Evolutionary conservation across 306 rosid genomes (phyloP), one percentile per base, ranked within the genome.

Genomic region (Cotoneaster glaucophyllus): DNA sequence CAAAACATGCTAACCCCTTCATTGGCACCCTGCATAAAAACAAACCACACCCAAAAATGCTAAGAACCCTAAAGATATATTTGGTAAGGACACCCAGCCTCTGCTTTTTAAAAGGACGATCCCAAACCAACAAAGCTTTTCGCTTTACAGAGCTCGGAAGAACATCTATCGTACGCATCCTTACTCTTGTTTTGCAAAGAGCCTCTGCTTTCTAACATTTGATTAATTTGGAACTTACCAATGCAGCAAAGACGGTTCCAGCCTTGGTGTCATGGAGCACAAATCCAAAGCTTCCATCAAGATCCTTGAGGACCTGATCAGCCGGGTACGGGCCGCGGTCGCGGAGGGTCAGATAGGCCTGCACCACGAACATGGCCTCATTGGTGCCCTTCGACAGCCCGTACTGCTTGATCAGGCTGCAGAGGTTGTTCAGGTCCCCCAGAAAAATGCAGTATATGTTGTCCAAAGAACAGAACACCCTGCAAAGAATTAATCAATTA

Each of bases 281-380:
- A 80, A 95, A 95, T 58, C 89, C 97, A 80, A 92, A 95, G 71
- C 77, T 83, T 9, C 99, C 99, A 18, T 95, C 99, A 22, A 95
- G 89, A 25, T 90, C 93, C 61, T 88, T 89, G 21, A 95, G 90
- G 75, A 95, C 99, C 76, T 95, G 97, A 83, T 95, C 96, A 11
- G 99, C 99, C 0, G 97, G 99, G 82, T 95, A 95, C 0, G 97
- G 99, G 28, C 93, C 95, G 13, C 99, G 81, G 45, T 95, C 99
- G 0, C 99, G 87, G 26, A 95, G 96, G 14, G 99, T 95, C 83
- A 90, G 76, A 28, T 92, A 95, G 32, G 97, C 97, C 83, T 92
- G 89, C 6, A 68, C 90, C 75, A 95, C 86, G 39, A 92, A 83
- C 86, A 92, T 70, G 5, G 97, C 97, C 81, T 95, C 97, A 13